Conservation (phyloP, 176 grass and related monocot species). For the Tillandsia leiboldiana region DNA sequence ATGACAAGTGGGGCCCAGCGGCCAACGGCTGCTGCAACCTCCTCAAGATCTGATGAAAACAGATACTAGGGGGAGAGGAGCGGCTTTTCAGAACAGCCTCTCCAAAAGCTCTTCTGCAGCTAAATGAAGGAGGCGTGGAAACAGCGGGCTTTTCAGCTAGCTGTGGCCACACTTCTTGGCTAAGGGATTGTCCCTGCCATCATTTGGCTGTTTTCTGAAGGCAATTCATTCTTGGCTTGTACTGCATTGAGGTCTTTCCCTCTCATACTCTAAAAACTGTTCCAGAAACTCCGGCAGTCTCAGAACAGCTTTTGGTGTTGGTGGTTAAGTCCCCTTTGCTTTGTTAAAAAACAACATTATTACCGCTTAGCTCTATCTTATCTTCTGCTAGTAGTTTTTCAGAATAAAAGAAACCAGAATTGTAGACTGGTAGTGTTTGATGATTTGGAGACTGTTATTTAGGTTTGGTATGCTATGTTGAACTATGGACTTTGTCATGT, state of each 20-base stretch:
- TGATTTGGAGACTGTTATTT: background rate
- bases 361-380: background rate
- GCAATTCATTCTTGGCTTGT: constrained; percentile 99
- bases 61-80: constrained; percentile 23
- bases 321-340: background rate
- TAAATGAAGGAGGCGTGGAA: constrained; percentile 21
- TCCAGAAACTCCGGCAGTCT: background rate
- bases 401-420: background rate
- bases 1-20: constrained; percentile 54
- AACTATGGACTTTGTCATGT: too few relatives aligned
- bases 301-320: background rate
- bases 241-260: constrained; percentile 22
- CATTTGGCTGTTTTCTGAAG: constrained; percentile 42
- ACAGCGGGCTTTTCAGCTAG: constrained; percentile 2
- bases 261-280: background rate
- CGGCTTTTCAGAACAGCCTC: background rate
- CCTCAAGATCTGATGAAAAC: constrained; percentile 56
- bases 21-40: constrained; percentile 61
- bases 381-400: background rate
- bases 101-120: constrained; percentile 9
- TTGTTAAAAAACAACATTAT: background rate
- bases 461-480: too few relatives aligned
- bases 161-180: constrained; percentile 7
- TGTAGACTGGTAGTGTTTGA: background rate
- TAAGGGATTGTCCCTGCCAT: constrained; percentile 21